Evolutionary conservation across 768 basidiomycete genomes (phyloP).

Genomic region (Mrakia frigida): DNA sequence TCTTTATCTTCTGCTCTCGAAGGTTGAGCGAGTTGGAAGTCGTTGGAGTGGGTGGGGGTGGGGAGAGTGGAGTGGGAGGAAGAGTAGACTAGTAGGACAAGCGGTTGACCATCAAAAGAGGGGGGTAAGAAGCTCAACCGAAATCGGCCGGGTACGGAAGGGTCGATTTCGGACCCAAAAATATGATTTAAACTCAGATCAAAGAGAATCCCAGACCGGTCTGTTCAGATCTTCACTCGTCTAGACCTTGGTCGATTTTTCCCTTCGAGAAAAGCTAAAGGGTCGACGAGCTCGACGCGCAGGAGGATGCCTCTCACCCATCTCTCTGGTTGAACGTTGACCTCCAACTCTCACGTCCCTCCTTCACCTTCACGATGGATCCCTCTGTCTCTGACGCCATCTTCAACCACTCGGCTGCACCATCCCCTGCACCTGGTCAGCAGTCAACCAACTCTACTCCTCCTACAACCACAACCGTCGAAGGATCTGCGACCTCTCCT

Average conservation of each 20-base stretch:
- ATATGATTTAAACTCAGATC: neutral
- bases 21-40: neutral
- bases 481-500: neutral
- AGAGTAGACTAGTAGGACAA: neutral
- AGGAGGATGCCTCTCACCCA: neutral
- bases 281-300: neutral
- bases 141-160: neutral
- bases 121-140: neutral
- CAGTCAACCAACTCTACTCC: neutral
- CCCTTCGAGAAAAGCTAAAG: too few relatives aligned
- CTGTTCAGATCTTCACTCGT: too few relatives aligned
- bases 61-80: neutral
- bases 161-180: neutral
- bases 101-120: neutral
- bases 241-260: too few relatives aligned
- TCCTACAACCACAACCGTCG: neutral
- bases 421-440: neutral
- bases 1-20: neutral
- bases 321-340: neutral
- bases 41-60: neutral
- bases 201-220: neutral
- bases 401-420: constrained; percentile 13
- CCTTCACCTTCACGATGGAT: neutral
- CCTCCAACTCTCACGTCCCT: neutral
- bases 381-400: constrained; percentile 5